These are phyloP conservation scores for Carnegiea gigantea DNA, from an alignment of 179 eudicot species.

Conservation along the genomic window DNA sequence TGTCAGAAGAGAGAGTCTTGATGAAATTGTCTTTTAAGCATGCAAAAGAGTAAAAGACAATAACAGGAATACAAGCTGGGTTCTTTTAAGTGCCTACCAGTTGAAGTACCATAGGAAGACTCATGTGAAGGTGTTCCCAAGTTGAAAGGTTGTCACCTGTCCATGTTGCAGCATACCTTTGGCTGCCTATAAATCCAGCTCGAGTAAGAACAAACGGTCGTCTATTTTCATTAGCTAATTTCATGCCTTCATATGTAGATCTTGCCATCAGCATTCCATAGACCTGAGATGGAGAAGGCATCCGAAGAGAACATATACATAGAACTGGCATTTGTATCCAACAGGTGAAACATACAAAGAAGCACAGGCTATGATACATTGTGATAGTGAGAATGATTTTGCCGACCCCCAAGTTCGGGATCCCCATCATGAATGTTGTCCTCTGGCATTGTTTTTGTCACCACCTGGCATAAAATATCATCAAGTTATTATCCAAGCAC, in stretches of 20 bases:
- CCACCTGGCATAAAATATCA: constrained; percentile 43
- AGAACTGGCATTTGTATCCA: constrained; percentile 3
- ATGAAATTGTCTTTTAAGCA: too few relatives aligned
- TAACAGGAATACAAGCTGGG: background rate
- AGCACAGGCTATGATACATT: constrained; percentile 46
- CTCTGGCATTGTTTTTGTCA: constrained; percentile 98
- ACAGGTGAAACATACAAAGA: background rate
- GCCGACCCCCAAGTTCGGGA: constrained; percentile 84
- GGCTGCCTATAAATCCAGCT: constrained; percentile 97
- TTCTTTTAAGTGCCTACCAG: constrained; percentile 50
- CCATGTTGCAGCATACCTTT: constrained; percentile 99
- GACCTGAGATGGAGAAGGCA: constrained; percentile 45
- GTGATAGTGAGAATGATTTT: constrained; percentile 88
- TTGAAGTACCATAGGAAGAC: constrained; percentile 92
- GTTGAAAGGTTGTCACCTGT: constrained; percentile 99
- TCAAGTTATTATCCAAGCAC: background rate
- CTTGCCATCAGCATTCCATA: constrained; percentile 98
- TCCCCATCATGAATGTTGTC: constrained; percentile 86
- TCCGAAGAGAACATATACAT: background rate
- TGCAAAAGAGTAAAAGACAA: background rate
- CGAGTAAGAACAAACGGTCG: constrained; percentile 98
- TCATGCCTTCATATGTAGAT: constrained; percentile 96
- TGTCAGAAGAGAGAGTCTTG: too few relatives aligned
- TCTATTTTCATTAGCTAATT: constrained; percentile 56
- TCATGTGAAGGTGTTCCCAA: constrained; percentile 99